These are phyloP conservation scores for Pichia sp. DNA, from an alignment of 1,139 yeast genomes.

Conservation along the genomic window DNA sequence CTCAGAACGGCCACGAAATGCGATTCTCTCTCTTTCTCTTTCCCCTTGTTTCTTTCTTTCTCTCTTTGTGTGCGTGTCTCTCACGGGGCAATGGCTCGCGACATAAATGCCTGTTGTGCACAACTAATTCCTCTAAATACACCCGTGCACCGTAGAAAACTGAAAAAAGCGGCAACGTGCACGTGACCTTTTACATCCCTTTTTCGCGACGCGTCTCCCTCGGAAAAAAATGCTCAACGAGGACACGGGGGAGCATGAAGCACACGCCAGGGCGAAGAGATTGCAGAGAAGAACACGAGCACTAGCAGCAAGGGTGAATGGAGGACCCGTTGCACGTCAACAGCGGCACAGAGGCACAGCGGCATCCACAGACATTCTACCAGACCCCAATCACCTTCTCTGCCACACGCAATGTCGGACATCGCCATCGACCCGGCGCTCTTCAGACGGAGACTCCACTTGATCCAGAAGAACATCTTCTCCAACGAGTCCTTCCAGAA, in stretches of 20 bases:
- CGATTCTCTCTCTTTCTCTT: too few relatives aligned
- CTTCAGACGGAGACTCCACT: slow-evolving; percentile 41
- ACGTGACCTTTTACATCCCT: not conserved
- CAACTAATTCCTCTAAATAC: too few relatives aligned
- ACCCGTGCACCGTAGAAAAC: not conserved
- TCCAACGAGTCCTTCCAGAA: slow-evolving; percentile 42
- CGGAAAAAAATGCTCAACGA: not conserved
- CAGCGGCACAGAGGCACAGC: not conserved
- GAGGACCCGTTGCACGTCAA: not conserved
- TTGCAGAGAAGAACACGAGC: too few relatives aligned
- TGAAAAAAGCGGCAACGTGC: not conserved
- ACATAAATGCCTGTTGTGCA: too few relatives aligned
- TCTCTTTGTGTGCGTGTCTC: not conserved
- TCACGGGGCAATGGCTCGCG: too few relatives aligned
- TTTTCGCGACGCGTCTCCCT: not conserved
- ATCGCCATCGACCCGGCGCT: slow-evolving; percentile 31
- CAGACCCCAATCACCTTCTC: too few relatives aligned
- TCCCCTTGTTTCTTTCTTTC: not conserved
- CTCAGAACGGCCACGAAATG: not conserved
- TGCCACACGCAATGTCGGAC: slow-evolving; percentile 31
- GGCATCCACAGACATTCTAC: not conserved
- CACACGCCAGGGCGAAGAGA: not conserved
- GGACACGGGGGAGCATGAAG: too few relatives aligned
- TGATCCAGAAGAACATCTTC: slow-evolving; percentile 40
- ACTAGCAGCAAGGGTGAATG: too few relatives aligned